Evolutionary conservation across 1,284 basidiomycete species (phyloP), one percentile per base, ranked within the genome.

Genomic region (Austropuccinia psidii): DNA sequence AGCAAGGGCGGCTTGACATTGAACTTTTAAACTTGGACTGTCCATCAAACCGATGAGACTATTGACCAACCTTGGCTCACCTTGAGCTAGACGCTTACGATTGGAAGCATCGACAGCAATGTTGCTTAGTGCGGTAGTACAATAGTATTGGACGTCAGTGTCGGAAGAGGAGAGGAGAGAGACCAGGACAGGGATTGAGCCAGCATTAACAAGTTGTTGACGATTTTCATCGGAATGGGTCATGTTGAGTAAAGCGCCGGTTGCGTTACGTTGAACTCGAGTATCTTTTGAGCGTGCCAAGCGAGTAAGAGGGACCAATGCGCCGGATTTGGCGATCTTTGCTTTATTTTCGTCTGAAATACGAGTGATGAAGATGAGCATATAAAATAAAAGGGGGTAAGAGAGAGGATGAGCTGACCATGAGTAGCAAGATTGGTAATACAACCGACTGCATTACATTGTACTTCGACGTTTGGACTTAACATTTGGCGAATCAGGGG

Each of bases 391-490:
- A 43, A n/a, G 17, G 37, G 9, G 29, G 54, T 27, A 27, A 27
- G 29, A 37, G 27, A 24, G 41, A 27, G 35, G 74, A 9, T 54
- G 43, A 37, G 83, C 87, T 75, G 75, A 93, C 92, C 94, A 83
- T 98, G 95, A 1, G 95, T 98, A 21, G 96, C 96, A 69, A 99
- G 85, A 81, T 99, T 99, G 43, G 96, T 99, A 73, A 99, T 94
- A 82, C 96, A 98, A 43, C 96, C 96, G 43, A 99, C 96, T n/a
- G 96, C 96, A 80, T 99, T 99, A 84, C 96, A 99, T 82, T 98
- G 96, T 1, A 99, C 96, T 81, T 99, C 96, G 49, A 98, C 95
- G 80, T 98, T 99, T 5, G 95, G 94, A 78, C 91, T 94, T 72
- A 98, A 87, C 96, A 99, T 98, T 82, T 98, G 96, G 74, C 94